These are phyloP conservation scores for Fusarium anthophilum DNA, from an alignment of 2,329 filamentous ascomycete species.

Conservation along the genomic window DNA sequence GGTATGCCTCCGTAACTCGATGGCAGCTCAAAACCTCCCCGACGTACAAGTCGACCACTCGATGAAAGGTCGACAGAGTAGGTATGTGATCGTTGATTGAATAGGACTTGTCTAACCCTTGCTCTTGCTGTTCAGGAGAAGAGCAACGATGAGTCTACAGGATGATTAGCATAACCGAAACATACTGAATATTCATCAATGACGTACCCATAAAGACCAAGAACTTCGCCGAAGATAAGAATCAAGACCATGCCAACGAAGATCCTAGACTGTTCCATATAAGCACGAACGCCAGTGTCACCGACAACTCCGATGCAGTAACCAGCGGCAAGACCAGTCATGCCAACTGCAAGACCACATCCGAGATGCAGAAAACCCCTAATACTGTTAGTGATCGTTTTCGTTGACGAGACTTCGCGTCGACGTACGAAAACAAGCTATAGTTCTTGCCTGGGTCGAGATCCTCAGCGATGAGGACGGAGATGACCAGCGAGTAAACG, in stretches of 20 bases:
- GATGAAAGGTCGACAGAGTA: background rate
- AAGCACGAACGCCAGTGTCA: slow-evolving; percentile 91
- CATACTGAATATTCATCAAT: background rate
- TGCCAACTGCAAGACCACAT: slow-evolving; percentile 88
- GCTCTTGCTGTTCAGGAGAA: slow-evolving; percentile 91
- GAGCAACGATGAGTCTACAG: slow-evolving; percentile 84
- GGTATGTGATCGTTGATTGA: background rate
- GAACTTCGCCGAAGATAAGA: slow-evolving; percentile 96
- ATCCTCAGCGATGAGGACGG: slow-evolving; percentile 93
- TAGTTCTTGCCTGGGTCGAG: slow-evolving; percentile 78
- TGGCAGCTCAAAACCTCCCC: slow-evolving; percentile 22
- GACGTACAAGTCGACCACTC: slow-evolving; percentile 21
- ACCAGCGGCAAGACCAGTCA: slow-evolving; percentile 91
- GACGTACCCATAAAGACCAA: slow-evolving; percentile 93
- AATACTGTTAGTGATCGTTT: slow-evolving; percentile 32
- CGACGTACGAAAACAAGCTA: slow-evolving; percentile 81
- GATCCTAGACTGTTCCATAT: slow-evolving; percentile 95
- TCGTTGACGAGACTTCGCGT: background rate
- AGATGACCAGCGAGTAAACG: slow-evolving; percentile 96
- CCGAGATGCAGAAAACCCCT: slow-evolving; percentile 94
- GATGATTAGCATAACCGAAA: slow-evolving; percentile 3
- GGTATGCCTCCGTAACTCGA: slow-evolving; percentile 40
- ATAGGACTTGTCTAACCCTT: slow-evolving; percentile 58
- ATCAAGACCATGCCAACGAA: slow-evolving; percentile 99
- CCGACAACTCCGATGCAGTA: slow-evolving; percentile 97